Base-by-base conservation (phyloP, 176 grass and related monocot species). In the Aegilops sharonensis region DNA sequence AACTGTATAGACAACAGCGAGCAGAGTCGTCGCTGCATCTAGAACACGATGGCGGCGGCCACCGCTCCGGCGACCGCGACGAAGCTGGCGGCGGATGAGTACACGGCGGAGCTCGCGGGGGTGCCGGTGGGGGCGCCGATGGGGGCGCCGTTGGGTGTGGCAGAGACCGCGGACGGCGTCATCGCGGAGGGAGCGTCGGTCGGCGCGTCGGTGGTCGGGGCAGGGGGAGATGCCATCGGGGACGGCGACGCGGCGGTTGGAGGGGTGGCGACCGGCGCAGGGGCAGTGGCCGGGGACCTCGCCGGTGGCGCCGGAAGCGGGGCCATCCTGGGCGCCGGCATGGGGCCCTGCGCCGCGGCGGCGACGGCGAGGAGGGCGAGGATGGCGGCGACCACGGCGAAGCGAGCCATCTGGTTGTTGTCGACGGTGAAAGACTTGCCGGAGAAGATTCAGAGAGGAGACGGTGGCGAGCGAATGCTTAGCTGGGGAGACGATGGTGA, bases 31-130 rank as follows among this genome's bases (percentile, higher is more conserved):
- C 10, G 6, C 1, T 21, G 6, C 34, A 80, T 81, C 91, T 90
- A 92, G 81, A 92, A 92, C 24, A 84, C 5, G 31, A 85, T 64
- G 34, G 77, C 88, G 21, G 91, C 91, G 21, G 91, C 91, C 14
- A 90, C 43, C 0, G 64, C 88, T 6, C 40, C 91, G 11, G 54
- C 91, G 40, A 84, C 85, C 11, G 80, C 80, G 10, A 81, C 81
- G 63, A 89, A 90, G 80, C 88, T 84, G 52, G 12, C 74, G 17
- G 87, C 20, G 5, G 85, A 75, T 50, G 50, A 23, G 89, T 54
- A 78, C 0, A 59, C n/a, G 4, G 72, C 31, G 34, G 86, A 68
- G 65, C 32, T 42, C 1, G 64, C 64, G 64, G 64, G 79, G 12
- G 6, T n/a, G 18, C 5, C 67, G 18, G n/a, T 1, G 45, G 80